Conservation (phyloP, 495 filamentous ascomycete species). For the Collariella sp. region DNA sequence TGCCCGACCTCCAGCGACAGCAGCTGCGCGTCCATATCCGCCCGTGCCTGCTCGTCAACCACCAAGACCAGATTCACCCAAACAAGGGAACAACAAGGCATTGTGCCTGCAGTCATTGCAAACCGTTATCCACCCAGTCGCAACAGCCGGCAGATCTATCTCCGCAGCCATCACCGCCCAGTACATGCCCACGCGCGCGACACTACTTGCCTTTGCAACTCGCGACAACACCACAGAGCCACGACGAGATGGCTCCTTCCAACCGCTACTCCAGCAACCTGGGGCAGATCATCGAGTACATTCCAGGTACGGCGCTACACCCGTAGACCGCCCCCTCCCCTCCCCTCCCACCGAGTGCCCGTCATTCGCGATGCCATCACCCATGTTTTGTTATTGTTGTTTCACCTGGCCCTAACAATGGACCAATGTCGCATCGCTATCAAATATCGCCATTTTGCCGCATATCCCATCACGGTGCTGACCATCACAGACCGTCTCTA, state of each 20-base stretch:
- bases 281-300: slow-evolving; percentile 51
- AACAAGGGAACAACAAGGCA: background rate
- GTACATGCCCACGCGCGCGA: background rate
- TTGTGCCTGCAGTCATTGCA: background rate
- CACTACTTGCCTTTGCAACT: background rate
- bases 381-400: slow-evolving; percentile 4
- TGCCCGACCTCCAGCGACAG: background rate
- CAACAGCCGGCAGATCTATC: background rate
- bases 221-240: slow-evolving; percentile 1
- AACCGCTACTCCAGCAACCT: slow-evolving; percentile 32
- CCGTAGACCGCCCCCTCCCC: background rate
- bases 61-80: background rate
- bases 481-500: slow-evolving; percentile 76
- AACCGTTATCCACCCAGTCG: background rate
- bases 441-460: slow-evolving; percentile 2
- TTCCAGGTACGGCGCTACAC: slow-evolving; percentile 39
- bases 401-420: background rate
- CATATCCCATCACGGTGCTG: slow-evolving; percentile 24
- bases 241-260: slow-evolving; percentile 37
- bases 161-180: background rate
- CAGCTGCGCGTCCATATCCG: background rate
- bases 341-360: background rate
- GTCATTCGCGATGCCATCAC: background rate
- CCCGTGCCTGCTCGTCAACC: background rate
- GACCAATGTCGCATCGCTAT: background rate